Percentiles rank a stretch among this genome's conserved stretches.
Conservation (phyloP, 2,329 filamentous ascomycete species). For the Cercospora beticola region DNA sequence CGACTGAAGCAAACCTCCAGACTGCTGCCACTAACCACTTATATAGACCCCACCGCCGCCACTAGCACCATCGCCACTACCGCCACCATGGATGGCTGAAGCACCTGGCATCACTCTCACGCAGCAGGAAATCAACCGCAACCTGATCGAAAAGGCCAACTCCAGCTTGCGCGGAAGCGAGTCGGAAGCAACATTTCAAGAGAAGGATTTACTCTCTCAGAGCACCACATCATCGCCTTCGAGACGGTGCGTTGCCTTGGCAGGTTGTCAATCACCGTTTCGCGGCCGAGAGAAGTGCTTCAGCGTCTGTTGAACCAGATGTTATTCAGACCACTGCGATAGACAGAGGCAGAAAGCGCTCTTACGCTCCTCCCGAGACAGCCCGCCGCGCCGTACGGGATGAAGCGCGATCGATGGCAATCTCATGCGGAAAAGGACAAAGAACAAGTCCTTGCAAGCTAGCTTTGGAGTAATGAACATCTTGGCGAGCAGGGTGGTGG, state of each 20-base stretch:
- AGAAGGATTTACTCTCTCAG: background rate
- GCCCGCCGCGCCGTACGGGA: no score
- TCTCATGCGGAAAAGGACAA: no score
- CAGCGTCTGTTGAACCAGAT: background rate
- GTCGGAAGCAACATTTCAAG: background rate
- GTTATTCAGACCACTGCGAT: background rate
- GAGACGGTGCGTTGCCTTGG: constrained; percentile 4
- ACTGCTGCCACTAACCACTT: no score
- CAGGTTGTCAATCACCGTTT: background rate
- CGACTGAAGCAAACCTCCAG: no score
- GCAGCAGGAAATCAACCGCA: constrained; percentile 2
- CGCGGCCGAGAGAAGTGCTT: background rate
- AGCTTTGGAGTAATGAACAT: no score
- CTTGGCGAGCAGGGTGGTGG: no score
- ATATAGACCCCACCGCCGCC: no score
- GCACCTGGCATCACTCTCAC: background rate
- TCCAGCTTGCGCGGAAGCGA: background rate
- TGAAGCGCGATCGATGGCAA: no score
- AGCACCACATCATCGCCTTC: constrained; percentile 1
- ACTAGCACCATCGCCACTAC: no score
- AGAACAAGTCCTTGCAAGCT: no score
- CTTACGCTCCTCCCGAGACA: no score
- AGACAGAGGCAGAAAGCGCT: constrained; percentile 8
- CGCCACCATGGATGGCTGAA: background rate
- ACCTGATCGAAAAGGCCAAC: background rate